phyloP scores from a whole-genome alignment of 225 moss, liverwort and hornwort genomes.

The Polytrichum commune region DNA sequence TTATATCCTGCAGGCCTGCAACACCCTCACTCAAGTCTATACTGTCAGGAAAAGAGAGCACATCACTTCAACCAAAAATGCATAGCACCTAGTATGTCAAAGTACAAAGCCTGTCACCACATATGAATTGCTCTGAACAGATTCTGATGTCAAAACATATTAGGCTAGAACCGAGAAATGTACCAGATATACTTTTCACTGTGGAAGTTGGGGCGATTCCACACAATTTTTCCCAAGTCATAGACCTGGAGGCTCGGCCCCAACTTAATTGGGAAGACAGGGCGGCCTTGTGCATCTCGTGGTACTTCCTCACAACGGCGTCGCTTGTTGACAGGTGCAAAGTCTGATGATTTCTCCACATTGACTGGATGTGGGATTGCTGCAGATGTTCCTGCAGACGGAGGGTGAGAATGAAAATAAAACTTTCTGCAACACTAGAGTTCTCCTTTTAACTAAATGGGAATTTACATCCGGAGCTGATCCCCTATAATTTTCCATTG shows the following conservation, averaged over 20 bases:
- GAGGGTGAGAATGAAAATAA: background rate
- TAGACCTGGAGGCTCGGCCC: constrained; percentile 92
- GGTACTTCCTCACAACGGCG: constrained; percentile 94
- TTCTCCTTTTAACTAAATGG: too few species aligned
- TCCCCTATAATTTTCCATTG: too few species aligned
- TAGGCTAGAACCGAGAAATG: constrained; percentile 1
- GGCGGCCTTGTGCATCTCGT: constrained; percentile 73
- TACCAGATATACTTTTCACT: constrained; percentile 95
- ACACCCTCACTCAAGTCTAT: constrained; percentile 12
- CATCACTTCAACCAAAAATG: too few species aligned
- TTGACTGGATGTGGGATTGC: constrained; percentile 39
- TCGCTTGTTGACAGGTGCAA: constrained; percentile 83
- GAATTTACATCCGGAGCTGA: too few species aligned
- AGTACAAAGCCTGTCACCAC: too few species aligned
- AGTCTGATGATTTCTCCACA: constrained; percentile 65
- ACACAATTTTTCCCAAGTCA: constrained; percentile 80
- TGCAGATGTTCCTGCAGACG: constrained; percentile 26
- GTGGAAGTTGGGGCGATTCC: constrained; percentile 84
- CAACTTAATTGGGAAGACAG: constrained; percentile 81
- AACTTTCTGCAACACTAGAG: too few species aligned
- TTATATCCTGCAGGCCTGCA: constrained; percentile 91
- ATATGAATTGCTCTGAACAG: too few species aligned
- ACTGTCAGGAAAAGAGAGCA: background rate
- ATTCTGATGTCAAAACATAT: too few species aligned
- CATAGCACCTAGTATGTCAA: too few species aligned